Conservation (phyloP, 768 basidiomycete species). For the Pisolithus orientalis region DNA sequence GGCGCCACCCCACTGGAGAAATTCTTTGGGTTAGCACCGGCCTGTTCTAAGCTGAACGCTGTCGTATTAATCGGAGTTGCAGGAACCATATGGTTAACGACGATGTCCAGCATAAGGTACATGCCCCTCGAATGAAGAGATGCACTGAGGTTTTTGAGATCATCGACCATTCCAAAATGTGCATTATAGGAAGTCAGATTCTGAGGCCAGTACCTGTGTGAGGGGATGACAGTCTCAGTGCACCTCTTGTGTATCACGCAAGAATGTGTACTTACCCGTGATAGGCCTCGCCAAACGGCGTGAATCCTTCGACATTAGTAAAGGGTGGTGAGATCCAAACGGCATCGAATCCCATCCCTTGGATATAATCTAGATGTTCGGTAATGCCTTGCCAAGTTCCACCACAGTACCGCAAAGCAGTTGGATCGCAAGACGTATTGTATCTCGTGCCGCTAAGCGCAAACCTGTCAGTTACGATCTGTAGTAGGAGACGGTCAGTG, state of each 20-base stretch:
- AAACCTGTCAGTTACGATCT: conserved; percentile 57
- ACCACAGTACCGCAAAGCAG: conserved; percentile 46
- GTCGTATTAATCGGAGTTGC: conserved; percentile 20
- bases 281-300: conserved; percentile 49
- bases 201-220: conserved; percentile 44
- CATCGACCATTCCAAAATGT: conserved; percentile 46
- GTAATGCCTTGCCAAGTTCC: conserved; percentile 50
- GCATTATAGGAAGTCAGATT: conserved; percentile 43
- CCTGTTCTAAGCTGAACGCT: too few relatives aligned
- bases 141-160: conserved; percentile 41
- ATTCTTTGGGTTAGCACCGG: too few relatives aligned
- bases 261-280: conserved; percentile 36
- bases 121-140: conserved; percentile 47
- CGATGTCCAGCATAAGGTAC: conserved; percentile 58
- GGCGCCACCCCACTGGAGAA: conserved; percentile 16
- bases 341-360: conserved; percentile 56
- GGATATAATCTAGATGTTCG: conserved; percentile 56
- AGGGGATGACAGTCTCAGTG: not conserved
- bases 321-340: conserved; percentile 55
- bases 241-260: not conserved
- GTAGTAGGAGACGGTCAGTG: not conserved
- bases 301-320: conserved; percentile 41
- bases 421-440: conserved; percentile 38
- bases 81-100: conserved; percentile 56
- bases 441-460: conserved; percentile 37